Conservation (phyloP, 495 filamentous ascomycete genomes). For the Aspergillus panamensis region DNA sequence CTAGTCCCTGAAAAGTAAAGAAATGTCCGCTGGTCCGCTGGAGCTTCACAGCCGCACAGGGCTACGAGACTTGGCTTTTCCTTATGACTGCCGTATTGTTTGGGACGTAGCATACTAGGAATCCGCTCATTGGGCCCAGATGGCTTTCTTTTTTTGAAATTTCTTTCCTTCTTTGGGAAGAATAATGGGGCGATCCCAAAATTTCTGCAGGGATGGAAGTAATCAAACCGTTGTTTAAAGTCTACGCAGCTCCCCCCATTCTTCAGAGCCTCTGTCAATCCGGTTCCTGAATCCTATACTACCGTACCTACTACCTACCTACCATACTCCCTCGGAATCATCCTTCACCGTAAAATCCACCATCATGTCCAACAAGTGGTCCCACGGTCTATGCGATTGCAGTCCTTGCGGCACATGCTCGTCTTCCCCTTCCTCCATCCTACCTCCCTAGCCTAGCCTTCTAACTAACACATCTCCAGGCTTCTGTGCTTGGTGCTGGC, state of each 20-base stretch:
- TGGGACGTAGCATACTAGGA: too few species aligned
- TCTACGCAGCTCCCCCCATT: too few species aligned
- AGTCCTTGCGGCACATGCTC: slow-evolving; percentile 23
- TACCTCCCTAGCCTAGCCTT: not conserved
- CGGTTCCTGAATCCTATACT: too few species aligned
- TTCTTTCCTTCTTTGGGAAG: not conserved
- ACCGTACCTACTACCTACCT: too few species aligned
- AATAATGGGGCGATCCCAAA: too few species aligned
- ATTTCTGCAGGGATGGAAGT: not conserved
- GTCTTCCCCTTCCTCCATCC: not conserved
- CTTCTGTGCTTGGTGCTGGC: slow-evolving; percentile 44
- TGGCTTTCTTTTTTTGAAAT: not conserved
- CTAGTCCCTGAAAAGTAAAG: too few species aligned
- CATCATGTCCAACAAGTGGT: slow-evolving; percentile 23
- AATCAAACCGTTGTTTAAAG: too few species aligned
- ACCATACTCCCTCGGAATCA: not conserved
- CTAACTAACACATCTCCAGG: slow-evolving; percentile 25
- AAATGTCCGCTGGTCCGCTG: not conserved
- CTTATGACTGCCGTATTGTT: not conserved
- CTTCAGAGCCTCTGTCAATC: too few species aligned
- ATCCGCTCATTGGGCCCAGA: not conserved
- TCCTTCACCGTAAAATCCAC: not conserved
- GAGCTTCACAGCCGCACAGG: not conserved
- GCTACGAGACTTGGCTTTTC: not conserved
- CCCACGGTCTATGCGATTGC: slow-evolving; percentile 24